These are phyloP conservation scores for Pseudogymnoascus sp. DNA, from an alignment of 2,329 filamentous ascomycete species.

Conservation along the genomic window DNA sequence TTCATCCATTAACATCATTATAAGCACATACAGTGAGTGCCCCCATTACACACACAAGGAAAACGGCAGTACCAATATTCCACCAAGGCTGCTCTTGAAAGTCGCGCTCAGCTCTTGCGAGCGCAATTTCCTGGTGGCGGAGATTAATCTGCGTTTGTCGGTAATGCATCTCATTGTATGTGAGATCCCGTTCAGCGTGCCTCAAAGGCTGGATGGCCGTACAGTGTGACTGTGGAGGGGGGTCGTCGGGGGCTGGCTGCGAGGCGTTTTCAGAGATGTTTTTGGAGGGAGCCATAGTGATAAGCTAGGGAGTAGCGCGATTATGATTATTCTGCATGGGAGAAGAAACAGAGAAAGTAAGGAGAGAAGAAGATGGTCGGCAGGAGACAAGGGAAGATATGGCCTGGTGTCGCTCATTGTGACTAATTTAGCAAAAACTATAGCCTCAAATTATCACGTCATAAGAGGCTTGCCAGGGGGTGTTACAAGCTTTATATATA, in stretches of 20 bases:
- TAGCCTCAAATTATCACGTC: neutral
- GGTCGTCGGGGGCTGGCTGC: neutral
- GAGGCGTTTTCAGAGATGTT: neutral
- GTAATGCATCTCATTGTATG: neutral
- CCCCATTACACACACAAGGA: neutral
- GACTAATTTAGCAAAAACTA: neutral
- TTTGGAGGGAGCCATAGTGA: neutral
- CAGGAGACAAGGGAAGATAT: neutral
- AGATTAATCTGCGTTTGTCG: neutral
- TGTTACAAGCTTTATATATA: neutral
- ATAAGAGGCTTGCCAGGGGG: neutral
- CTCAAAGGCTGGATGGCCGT: neutral
- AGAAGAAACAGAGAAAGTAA: neutral
- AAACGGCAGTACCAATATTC: neutral
- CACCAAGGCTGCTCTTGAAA: neutral
- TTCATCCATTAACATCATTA: neutral
- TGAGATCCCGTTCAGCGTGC: neutral
- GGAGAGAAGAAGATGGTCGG: neutral
- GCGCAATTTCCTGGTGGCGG: neutral
- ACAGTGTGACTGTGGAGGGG: neutral
- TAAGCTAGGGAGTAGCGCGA: neutral
- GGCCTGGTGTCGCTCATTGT: neutral
- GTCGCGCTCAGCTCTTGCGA: neutral
- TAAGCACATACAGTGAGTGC: neutral
- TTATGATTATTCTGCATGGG: neutral